Base-by-base conservation (phyloP, 2,329 filamentous ascomycete species). In the Botrytis cinerea region DNA sequence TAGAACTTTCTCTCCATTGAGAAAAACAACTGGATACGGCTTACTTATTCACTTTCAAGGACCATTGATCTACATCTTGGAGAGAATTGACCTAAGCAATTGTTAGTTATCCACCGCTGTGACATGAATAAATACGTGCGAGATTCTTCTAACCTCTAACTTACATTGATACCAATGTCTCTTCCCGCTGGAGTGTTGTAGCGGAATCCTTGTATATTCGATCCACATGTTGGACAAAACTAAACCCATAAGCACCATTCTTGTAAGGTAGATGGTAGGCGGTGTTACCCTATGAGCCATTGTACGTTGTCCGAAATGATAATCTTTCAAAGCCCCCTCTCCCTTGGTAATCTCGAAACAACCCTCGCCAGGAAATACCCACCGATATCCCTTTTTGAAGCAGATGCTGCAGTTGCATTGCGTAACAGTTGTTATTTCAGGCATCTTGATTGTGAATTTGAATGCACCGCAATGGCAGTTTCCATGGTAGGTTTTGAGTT, bases 321-420 rank as follows among this genome's bases (percentile, higher is more conserved):
- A 89, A 9, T 77, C 77, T 14, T 81, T 81, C 73, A 89, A 78
- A 4, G 80, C 3, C 81, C 82, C 48, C 81, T 76, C 75, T 78
- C 87, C 87, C 78, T 86, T 86, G 78, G 87, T 80, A 71, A 87
- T 78, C n/a, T 77, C 83, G 72, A 87, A 80, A 60, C 80, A 74
- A 51, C 80, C 78, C 4, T 75, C 77, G 0, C 76, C 75, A 6
- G 81, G 79, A 48, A 83, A 79, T 32, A 81, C 63, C 79, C 81
- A 86, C 54, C 86, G 78, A 61, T 84, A 84, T 25, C 81, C 85
- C 78, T 86, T 87, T 77, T 84, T 87, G 77, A 76, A 78, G 80
- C 91, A 91, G 76, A 91, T 87, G 82, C 89, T 92, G 82, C 92
- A 93, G 81, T 91, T 90, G 82, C 91, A 92, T 78, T 87, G 84